Evolutionary conservation across 2,329 filamentous ascomycete genomes (phyloP).

Genomic region (Parafenestella ontariensis): DNA sequence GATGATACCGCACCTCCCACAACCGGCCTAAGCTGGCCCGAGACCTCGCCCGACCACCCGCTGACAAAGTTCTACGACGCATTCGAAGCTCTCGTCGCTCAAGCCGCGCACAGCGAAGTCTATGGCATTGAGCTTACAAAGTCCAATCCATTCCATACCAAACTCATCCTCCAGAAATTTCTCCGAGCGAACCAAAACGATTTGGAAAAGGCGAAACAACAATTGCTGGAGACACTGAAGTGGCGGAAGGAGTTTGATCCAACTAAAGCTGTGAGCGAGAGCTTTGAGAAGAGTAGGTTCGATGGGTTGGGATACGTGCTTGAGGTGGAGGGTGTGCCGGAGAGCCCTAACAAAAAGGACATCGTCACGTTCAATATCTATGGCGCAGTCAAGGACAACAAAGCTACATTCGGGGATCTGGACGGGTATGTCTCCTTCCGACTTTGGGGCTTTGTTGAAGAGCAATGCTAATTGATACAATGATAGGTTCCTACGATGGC

Average conservation of each 20-base stretch:
- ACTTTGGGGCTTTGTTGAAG: not conserved
- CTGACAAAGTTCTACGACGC: slow-evolving; percentile 65
- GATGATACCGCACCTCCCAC: slow-evolving; percentile 12
- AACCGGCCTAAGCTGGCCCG: slow-evolving; percentile 42
- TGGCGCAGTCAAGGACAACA: slow-evolving; percentile 81
- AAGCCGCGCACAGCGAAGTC: slow-evolving; percentile 75
- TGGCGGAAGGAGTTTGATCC: slow-evolving; percentile 85
- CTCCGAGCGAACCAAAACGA: slow-evolving; percentile 87
- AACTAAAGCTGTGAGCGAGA: slow-evolving; percentile 65
- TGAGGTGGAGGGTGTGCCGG: slow-evolving; percentile 65
- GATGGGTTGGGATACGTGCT: slow-evolving; percentile 82
- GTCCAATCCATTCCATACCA: slow-evolving; percentile 70
- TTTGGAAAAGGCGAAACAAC: slow-evolving; percentile 73
- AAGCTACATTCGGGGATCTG: slow-evolving; percentile 80
- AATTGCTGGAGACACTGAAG: slow-evolving; percentile 78
- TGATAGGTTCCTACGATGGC: slow-evolving; percentile 86
- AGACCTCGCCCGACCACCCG: slow-evolving; percentile 47
- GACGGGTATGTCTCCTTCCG: slow-evolving; percentile 67
- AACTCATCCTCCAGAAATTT: slow-evolving; percentile 90
- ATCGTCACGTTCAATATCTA: slow-evolving; percentile 95
- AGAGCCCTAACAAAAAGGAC: slow-evolving; percentile 62
- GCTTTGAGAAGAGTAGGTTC: slow-evolving; percentile 74
- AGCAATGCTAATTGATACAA: not conserved
- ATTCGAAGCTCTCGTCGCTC: slow-evolving; percentile 64
- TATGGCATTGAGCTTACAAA: slow-evolving; percentile 76